Conservation (phyloP, 176 grass and related monocot genomes). For the Alloteropsis semialata region DNA sequence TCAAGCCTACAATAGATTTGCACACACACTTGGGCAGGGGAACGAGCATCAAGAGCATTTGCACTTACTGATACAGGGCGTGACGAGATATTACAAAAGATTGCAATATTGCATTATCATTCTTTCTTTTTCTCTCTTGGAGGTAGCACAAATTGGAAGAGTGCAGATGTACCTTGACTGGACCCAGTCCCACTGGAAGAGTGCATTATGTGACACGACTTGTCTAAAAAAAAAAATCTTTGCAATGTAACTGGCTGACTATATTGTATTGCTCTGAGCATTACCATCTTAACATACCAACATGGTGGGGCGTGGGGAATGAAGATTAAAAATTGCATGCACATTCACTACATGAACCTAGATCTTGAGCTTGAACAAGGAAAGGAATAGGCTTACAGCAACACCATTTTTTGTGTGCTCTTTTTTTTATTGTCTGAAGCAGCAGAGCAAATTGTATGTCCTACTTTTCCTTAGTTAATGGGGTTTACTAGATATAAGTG, state of each 20-base stretch:
- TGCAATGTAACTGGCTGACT: neutral
- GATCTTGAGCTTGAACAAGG: neutral
- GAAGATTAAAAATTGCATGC: neutral
- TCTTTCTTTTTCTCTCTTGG: neutral
- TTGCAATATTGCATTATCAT: too few species aligned
- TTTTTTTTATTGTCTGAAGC: neutral
- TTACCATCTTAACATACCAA: neutral
- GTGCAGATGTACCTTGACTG: neutral
- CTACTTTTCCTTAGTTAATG: neutral
- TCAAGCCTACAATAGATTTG: neutral
- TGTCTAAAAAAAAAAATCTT: neutral
- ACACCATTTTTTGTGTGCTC: neutral
- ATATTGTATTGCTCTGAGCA: neutral
- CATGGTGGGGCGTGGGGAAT: neutral
- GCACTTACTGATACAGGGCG: neutral
- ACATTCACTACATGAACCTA: neutral
- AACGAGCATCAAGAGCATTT: neutral
- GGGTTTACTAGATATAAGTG: neutral
- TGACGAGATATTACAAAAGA: too few species aligned
- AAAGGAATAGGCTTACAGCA: neutral
- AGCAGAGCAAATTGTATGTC: neutral
- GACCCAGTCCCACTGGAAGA: neutral
- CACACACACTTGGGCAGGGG: neutral
- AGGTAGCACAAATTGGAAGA: neutral
- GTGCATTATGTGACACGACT: neutral